Evolutionary conservation across 345 rosid genomes (phyloP), one percentile per base, ranked within the genome.

Genomic region (Syzygium jambos): DNA sequence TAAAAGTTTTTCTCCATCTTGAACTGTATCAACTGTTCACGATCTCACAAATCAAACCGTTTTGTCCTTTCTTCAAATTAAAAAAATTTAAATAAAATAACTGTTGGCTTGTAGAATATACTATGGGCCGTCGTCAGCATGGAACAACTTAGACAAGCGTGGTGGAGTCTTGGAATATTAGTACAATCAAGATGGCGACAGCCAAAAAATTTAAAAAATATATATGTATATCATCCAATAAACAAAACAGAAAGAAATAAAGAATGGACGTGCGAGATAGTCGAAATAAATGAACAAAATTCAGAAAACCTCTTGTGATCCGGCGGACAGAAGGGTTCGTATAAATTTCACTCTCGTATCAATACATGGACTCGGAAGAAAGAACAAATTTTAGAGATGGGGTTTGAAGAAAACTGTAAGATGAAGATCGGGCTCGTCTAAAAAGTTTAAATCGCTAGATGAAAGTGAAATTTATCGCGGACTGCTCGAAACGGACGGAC

Each of bases 401-500:
- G 23, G 78, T 34, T 34, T 34, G 43, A 0, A 17, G 46, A 34
- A 17, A 5, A 4, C 25, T 17, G 13, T 17, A 30, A 17, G 17
- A 4, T 34, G 46, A 68, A 68, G 80, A 17, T 68, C 25, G 23
- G 5, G 12, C 30, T 30, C 78, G 9, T 34, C 9, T 34, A 15
- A 30, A 30, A 4, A 15, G 17, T 34, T 9, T 0, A 73, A 73
- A 17, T 61, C 10, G 80, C 46, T 34, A 4, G 19, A 68, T 8
- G 25, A 34, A 68, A 19, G 25, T 21, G 2, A 34, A 38, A 46
- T 2, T 61, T 0, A 16, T 17, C 4, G 0, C 6, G n/a, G n/a
- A 13, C 13, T 61, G 17, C 19, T 61, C 4, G 0, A 61, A 13
- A 61, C 14, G 30, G 30, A 59, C 11, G 16, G 27, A 61, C 19